Conservation (phyloP, 345 rosid species). For the Boechera divaricarpa region DNA sequence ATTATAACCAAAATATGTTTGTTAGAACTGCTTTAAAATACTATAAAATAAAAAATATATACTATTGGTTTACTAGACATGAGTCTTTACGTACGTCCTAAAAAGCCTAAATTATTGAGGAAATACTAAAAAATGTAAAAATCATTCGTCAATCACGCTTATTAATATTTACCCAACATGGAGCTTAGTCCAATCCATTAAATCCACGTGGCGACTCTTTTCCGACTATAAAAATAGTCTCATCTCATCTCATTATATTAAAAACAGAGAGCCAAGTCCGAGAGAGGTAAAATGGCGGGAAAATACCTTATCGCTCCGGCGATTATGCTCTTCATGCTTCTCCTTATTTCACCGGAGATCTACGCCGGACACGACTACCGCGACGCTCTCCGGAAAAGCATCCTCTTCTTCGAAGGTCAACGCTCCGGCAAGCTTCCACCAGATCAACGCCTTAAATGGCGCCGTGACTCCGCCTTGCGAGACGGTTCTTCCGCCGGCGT, state of each 20-base stretch:
- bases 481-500: slow-evolving; percentile 79
- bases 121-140: not conserved
- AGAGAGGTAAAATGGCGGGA: slow-evolving; percentile 68
- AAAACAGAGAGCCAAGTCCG: not conserved
- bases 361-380: slow-evolving; percentile 61
- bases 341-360: slow-evolving; percentile 34
- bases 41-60: not conserved
- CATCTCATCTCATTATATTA: not conserved
- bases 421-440: slow-evolving; percentile 83
- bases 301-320: slow-evolving; percentile 41
- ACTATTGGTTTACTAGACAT: slow-evolving; percentile 5
- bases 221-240: slow-evolving; percentile 42
- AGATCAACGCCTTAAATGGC: slow-evolving; percentile 83
- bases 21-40: not conserved
- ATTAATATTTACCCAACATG: slow-evolving; percentile 4
- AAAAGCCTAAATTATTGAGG: slow-evolving; percentile 43
- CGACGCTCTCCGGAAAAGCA: slow-evolving; percentile 80
- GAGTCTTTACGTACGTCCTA: slow-evolving; percentile 22
- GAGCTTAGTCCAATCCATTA: slow-evolving; percentile 30
- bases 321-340: slow-evolving; percentile 41
- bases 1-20: no score
- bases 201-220: slow-evolving; percentile 53
- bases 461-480: slow-evolving; percentile 79
- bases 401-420: slow-evolving; percentile 96
- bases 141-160: slow-evolving; percentile 43